These are phyloP conservation scores for Aphanomyces astaci DNA, from an alignment of 352 stramenopile genomes.

Conservation along the genomic window DNA sequence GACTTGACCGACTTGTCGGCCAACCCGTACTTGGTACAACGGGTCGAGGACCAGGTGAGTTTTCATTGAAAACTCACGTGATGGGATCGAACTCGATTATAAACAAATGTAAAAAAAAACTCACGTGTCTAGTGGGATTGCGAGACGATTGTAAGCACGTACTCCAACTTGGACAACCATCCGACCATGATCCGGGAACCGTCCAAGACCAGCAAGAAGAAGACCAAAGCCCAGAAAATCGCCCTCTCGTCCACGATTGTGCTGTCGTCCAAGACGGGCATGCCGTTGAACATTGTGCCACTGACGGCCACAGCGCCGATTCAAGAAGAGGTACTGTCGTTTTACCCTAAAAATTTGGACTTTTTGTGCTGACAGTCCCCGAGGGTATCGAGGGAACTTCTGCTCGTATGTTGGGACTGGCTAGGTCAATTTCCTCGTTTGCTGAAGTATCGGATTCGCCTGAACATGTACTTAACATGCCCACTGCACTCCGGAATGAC, in stretches of 20 bases:
- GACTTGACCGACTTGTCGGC: conserved; percentile 44
- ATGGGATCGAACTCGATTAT: too few relatives aligned
- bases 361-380: too few relatives aligned
- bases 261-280: conserved; percentile 92
- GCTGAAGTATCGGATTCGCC: too few relatives aligned
- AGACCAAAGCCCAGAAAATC: conserved; percentile 39
- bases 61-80: too few relatives aligned
- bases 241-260: conserved; percentile 58
- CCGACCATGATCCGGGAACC: conserved; percentile 84
- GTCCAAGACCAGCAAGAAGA: conserved; percentile 71
- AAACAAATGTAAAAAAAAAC: too few relatives aligned
- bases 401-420: too few relatives aligned
- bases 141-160: conserved; percentile 97
- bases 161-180: conserved; percentile 98
- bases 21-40: conserved; percentile 57
- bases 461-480: too few relatives aligned
- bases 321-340: background rate
- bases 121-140: conserved; percentile 91
- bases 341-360: too few relatives aligned
- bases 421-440: background rate
- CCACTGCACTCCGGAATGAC: too few relatives aligned
- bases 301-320: conserved; percentile 8
- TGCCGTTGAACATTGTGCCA: conserved; percentile 89
- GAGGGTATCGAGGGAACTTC: too few relatives aligned
- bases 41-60: conserved; percentile 46